These are phyloP conservation scores for Colletotrichum sp. DNA, from an alignment of 2,329 filamentous ascomycete species.

Conservation along the genomic window DNA sequence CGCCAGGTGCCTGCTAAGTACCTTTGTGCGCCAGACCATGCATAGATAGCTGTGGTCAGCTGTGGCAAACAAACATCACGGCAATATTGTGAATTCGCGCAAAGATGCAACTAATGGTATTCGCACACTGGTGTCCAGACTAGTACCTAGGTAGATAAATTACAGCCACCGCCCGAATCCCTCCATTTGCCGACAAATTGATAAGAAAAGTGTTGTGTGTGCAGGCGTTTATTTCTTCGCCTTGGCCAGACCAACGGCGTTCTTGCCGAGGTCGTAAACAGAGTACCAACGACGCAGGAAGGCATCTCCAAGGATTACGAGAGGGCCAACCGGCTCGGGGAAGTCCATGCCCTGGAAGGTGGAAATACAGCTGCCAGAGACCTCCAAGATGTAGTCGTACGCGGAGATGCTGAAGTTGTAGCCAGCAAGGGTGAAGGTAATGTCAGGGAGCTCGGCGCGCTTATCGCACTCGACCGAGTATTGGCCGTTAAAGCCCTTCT, in stretches of 20 bases:
- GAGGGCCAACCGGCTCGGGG: constrained; percentile 84
- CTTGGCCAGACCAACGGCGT: constrained; percentile 87
- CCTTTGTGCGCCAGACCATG: neutral
- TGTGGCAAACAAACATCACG: neutral
- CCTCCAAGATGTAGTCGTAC: constrained; percentile 94
- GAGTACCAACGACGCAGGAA: constrained; percentile 91
- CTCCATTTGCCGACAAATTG: neutral
- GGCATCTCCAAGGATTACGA: constrained; percentile 92
- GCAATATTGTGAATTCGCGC: neutral
- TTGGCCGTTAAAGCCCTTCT: constrained; percentile 97
- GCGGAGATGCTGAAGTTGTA: constrained; percentile 91
- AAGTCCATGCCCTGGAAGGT: constrained; percentile 98
- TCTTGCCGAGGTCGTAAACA: constrained; percentile 92
- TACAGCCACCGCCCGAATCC: constrained; percentile 5
- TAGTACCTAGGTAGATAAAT: constrained; percentile 16
- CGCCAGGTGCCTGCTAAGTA: neutral
- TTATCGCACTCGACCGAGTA: constrained; percentile 91
- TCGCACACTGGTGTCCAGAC: constrained; percentile 18
- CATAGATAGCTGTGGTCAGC: neutral
- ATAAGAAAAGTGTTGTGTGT: neutral
- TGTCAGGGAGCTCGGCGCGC: constrained; percentile 83
- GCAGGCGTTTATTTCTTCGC: constrained; percentile 60
- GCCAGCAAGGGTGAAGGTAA: constrained; percentile 88
- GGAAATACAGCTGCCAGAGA: constrained; percentile 95
- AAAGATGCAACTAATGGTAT: constrained; percentile 17